Conservation (phyloP, 176 grass and related monocot species). For the bread wheat (Triticum aestivum) region DNA sequence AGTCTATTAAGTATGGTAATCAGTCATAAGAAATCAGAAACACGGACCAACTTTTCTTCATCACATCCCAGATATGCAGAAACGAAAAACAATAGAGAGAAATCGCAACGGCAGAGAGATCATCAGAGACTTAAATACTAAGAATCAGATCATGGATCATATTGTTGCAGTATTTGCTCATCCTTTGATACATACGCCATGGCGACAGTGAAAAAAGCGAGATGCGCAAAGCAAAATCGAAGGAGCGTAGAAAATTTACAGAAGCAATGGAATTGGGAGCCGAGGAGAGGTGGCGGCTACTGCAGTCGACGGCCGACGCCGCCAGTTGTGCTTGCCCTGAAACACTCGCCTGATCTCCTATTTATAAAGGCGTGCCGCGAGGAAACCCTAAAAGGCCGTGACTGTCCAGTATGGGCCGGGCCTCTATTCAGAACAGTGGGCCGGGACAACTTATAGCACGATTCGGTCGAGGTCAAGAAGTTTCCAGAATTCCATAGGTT, state of each 20-base stretch:
- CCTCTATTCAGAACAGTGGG: background rate
- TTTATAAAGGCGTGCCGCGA: conserved; percentile 32
- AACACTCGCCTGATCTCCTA: background rate
- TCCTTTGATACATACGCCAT: conserved; percentile 25
- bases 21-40: conserved; percentile 66
- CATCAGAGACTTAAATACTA: conserved; percentile 82
- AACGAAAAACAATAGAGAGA: background rate
- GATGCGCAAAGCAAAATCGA: background rate
- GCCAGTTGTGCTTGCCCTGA: background rate
- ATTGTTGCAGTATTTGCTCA: conserved; percentile 74
- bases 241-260: background rate
- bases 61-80: conserved; percentile 22
- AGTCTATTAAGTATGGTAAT: conserved; percentile 20
- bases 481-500: background rate
- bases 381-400: conserved; percentile 44
- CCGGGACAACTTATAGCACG: background rate
- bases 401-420: conserved; percentile 5
- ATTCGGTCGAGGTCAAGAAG: background rate
- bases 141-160: conserved; percentile 65
- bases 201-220: background rate
- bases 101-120: background rate
- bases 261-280: background rate
- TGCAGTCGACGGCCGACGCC: background rate
- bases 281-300: background rate
- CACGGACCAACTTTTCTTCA: conserved; percentile 74